Conservation (phyloP, 257 asterid genomes). For the Salvia miltiorrhiza region DNA sequence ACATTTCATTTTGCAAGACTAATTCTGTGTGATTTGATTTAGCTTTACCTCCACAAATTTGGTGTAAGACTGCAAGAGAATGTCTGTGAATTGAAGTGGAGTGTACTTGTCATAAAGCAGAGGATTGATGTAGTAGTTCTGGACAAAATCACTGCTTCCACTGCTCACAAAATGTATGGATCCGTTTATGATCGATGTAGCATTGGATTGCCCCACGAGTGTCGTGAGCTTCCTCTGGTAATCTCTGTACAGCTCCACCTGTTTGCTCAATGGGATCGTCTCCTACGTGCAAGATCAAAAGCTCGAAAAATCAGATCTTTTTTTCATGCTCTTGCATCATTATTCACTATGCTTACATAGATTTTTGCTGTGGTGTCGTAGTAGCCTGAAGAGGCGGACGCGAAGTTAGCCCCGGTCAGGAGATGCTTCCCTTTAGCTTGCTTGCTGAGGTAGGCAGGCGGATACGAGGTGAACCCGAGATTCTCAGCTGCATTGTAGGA, state of each 20-base stretch:
- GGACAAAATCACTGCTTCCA: slow-evolving; percentile 90
- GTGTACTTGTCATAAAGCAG: slow-evolving; percentile 65
- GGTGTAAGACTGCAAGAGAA: slow-evolving; percentile 55
- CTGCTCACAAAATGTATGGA: slow-evolving; percentile 68
- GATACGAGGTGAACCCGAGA: slow-evolving; percentile 74
- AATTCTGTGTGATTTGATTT: neutral
- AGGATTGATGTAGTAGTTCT: slow-evolving; percentile 74
- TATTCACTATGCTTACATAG: slow-evolving; percentile 42
- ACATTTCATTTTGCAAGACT: neutral
- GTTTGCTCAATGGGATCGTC: slow-evolving; percentile 68
- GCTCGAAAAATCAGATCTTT: neutral
- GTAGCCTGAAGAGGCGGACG: slow-evolving; percentile 84
- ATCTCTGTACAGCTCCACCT: slow-evolving; percentile 62
- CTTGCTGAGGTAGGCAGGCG: slow-evolving; percentile 65
- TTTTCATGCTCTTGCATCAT: neutral
- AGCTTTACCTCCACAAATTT: slow-evolving; percentile 70
- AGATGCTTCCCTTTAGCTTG: slow-evolving; percentile 51
- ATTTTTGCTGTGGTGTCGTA: slow-evolving; percentile 58
- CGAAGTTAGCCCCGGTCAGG: slow-evolving; percentile 77
- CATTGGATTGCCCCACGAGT: slow-evolving; percentile 66
- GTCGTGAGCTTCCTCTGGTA: slow-evolving; percentile 56
- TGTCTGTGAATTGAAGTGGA: slow-evolving; percentile 61
- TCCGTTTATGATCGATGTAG: slow-evolving; percentile 63
- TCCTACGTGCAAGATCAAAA: slow-evolving; percentile 30
- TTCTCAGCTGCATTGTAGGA: slow-evolving; percentile 58